A percentile compares a stretch with the other conserved stretches of the same genome.
Evolutionary conservation across 2,329 filamentous ascomycete genomes (phyloP).

Genomic region (Cytospora mali): DNA sequence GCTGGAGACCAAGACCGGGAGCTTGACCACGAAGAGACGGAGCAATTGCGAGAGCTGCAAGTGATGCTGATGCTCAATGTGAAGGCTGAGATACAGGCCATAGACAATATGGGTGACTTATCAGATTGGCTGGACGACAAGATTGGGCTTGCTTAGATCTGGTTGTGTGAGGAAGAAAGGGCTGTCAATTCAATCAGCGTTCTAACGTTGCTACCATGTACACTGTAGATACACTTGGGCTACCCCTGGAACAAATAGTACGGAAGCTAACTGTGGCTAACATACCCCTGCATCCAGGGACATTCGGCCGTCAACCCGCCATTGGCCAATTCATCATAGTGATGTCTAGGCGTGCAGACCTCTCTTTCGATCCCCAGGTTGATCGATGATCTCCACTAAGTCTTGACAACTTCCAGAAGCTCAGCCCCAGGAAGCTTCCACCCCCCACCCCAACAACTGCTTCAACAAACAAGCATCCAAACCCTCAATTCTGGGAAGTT

Average conservation of each 20-base stretch:
- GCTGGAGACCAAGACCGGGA: slow-evolving; percentile 30
- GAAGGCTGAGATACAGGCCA: slow-evolving; percentile 77
- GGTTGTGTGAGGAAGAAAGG: background rate
- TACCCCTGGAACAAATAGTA: no score
- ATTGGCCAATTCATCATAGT: background rate
- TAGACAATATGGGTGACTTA: slow-evolving; percentile 59
- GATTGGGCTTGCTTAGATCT: slow-evolving; percentile 34
- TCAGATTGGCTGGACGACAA: slow-evolving; percentile 52
- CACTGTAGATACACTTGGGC: no score
- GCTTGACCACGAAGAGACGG: slow-evolving; percentile 38
- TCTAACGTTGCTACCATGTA: no score
- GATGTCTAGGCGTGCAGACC: background rate
- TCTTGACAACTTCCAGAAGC: background rate
- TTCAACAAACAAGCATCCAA: background rate
- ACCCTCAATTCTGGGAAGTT: background rate
- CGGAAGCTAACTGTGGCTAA: no score
- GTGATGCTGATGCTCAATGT: slow-evolving; percentile 72
- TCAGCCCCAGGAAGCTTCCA: background rate
- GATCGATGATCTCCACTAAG: background rate
- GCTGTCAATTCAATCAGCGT: no score
- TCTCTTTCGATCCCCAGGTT: no score
- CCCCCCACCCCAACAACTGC: background rate
- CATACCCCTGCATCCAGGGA: background rate
- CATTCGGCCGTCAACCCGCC: background rate
- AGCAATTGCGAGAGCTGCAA: slow-evolving; percentile 63